A percentile compares a stretch with the other conserved stretches of the same genome.
These are phyloP conservation scores for Lactuca sativa DNA, from an alignment of 129 eudicot species.

Conservation along the genomic window DNA sequence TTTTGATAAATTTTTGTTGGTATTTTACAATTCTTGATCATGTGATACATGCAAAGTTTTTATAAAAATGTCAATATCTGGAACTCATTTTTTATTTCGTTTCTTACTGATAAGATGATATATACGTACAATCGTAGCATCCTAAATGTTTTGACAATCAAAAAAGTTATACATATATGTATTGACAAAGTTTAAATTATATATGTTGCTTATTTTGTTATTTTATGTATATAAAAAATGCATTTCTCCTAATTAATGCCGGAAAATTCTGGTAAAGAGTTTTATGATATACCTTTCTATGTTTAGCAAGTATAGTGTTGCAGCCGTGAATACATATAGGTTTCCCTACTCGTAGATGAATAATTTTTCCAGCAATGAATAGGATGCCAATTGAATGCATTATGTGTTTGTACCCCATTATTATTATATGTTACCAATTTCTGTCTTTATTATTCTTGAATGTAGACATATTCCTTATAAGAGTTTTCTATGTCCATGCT, in stretches of 20 bases:
- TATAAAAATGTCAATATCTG: no score
- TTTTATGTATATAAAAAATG: no score
- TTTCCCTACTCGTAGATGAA: slow-evolving; percentile 11
- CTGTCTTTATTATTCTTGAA: slow-evolving; percentile 10
- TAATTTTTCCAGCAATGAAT: slow-evolving; percentile 8
- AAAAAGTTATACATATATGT: no score
- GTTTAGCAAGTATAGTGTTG: slow-evolving; percentile 18
- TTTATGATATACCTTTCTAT: slow-evolving; percentile 5
- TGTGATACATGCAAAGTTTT: no score
- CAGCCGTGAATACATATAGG: slow-evolving; percentile 11
- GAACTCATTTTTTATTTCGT: no score
- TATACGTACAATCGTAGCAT: no score
- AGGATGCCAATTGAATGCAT: slow-evolving; percentile 9
- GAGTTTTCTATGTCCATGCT: slow-evolving; percentile 5
- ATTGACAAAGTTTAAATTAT: no score
- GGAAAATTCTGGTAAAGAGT: slow-evolving; percentile 23
- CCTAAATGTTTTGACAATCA: no score
- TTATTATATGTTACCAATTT: background rate
- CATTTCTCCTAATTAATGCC: background rate
- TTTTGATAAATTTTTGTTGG: background rate
- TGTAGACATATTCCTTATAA: slow-evolving; percentile 1
- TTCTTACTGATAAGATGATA: no score
- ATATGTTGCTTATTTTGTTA: no score
- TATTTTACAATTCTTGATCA: no score
- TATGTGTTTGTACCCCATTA: slow-evolving; percentile 12